Evolutionary conservation across 2,329 filamentous ascomycete genomes (phyloP).

Genomic region (Beauveria varroae): DNA sequence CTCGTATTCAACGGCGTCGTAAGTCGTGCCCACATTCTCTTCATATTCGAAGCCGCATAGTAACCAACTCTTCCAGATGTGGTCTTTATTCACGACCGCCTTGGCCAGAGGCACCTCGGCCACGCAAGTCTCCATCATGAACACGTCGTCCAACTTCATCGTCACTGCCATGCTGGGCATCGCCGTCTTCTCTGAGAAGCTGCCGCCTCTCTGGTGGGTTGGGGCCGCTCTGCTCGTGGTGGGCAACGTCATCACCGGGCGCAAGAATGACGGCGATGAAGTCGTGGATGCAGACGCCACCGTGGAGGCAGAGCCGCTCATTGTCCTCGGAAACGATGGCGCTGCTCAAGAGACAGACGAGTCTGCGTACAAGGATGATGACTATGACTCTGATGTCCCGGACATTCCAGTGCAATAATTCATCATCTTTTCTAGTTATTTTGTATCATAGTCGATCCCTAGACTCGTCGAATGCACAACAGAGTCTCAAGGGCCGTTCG

Average conservation of each 20-base stretch:
- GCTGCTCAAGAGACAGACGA: constrained; percentile 13
- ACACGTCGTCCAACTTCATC: constrained; percentile 76
- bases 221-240: constrained; percentile 65
- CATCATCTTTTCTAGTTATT: not conserved
- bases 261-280: constrained; percentile 48
- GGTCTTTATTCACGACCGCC: constrained; percentile 73
- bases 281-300: not conserved
- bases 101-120: constrained; percentile 68
- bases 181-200: constrained; percentile 61
- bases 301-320: not conserved
- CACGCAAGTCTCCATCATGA: constrained; percentile 73
- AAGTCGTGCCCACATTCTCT: constrained; percentile 21
- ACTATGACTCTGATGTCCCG: constrained; percentile 28
- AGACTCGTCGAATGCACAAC: no score
- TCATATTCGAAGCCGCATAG: not conserved
- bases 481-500: not conserved
- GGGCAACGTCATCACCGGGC: constrained; percentile 71
- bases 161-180: constrained; percentile 65
- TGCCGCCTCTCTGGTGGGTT: constrained; percentile 70
- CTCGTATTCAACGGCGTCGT: constrained; percentile 65
- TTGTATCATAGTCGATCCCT: not conserved
- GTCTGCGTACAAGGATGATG: constrained; percentile 17
- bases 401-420: constrained; percentile 19
- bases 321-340: constrained; percentile 4
- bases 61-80: constrained; percentile 48